Conservation (phyloP, 129 eudicot genomes). For the Ambrosia trifida region DNA sequence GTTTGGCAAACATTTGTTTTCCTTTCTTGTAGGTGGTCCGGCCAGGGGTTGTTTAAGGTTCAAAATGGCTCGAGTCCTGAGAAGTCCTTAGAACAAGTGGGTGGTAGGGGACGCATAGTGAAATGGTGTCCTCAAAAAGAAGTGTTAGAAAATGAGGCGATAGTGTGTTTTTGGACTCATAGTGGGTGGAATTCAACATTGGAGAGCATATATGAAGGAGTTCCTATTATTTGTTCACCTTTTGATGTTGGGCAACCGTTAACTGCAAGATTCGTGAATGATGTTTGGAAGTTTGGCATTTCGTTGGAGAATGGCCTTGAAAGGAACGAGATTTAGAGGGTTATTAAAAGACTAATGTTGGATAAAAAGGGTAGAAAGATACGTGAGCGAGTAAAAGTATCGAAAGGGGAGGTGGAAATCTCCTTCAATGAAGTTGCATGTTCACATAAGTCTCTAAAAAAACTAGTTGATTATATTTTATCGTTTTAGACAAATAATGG, state of each 20-base stretch:
- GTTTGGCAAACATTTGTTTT: constrained; percentile 22
- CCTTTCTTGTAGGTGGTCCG: no score
- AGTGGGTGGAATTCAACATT: no score
- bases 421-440: constrained; percentile 28
- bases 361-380: constrained; percentile 30
- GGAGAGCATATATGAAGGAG: constrained; percentile 29
- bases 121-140: neutral
- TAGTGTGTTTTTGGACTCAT: no score
- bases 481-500: no score
- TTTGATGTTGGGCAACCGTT: constrained; percentile 33
- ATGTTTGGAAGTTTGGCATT: no score
- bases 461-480: constrained; percentile 15
- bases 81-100: constrained; percentile 5
- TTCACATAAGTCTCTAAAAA: constrained; percentile 26
- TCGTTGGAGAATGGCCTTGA: no score
- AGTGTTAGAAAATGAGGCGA: neutral
- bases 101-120: no score
- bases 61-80: no score
- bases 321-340: constrained; percentile 20
- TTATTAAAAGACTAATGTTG: constrained; percentile 30
- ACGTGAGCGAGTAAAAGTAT: neutral
- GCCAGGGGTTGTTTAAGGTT: no score
- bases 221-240: constrained; percentile 41
- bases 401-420: constrained; percentile 18
- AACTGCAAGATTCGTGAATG: no score